These are phyloP conservation scores for Podospora bellae-mahoneyi DNA, from an alignment of 495 filamentous ascomycete species.

Conservation along the genomic window DNA sequence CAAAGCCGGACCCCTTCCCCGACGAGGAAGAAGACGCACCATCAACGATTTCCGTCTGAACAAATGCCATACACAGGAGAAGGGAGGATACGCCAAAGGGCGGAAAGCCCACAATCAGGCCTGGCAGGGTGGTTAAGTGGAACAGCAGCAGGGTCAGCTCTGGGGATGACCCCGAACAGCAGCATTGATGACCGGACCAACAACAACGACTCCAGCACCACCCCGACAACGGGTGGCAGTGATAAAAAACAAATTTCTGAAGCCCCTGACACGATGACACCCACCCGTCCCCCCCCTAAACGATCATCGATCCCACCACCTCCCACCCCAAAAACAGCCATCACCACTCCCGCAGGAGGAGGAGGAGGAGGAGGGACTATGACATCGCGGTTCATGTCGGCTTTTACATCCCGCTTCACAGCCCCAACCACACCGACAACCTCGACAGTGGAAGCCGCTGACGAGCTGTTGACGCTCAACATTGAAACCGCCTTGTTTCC, in stretches of 20 bases:
- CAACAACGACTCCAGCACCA: conserved; percentile 12
- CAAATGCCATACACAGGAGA: conserved; percentile 47
- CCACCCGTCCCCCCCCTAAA: conserved; percentile 24
- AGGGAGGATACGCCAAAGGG: conserved; percentile 19
- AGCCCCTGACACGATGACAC: conserved; percentile 31
- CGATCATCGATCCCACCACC: conserved; percentile 14
- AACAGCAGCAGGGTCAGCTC: conserved; percentile 20
- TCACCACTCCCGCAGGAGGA: conserved; percentile 3
- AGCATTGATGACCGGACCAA: conserved; percentile 6
- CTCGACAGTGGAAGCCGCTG: conserved; percentile 29
- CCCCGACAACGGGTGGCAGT: conserved; percentile 2
- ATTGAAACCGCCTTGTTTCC: conserved; percentile 60
- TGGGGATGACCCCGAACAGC: conserved; percentile 17
- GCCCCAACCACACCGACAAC: conserved; percentile 24
- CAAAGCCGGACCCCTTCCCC: conserved; percentile 29
- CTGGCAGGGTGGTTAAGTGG: conserved; percentile 38
- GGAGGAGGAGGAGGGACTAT: conserved; percentile 18
- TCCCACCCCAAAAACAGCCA: conserved; percentile 37
- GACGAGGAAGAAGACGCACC: conserved; percentile 30
- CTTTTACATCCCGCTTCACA: conserved; percentile 42
- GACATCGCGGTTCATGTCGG: conserved; percentile 45
- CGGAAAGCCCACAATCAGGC: conserved; percentile 31
- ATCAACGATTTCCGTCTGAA: conserved; percentile 27
- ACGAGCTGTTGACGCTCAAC: conserved; percentile 64
- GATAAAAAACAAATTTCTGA: conserved; percentile 3